These are phyloP conservation scores for Erodium moschatum DNA, from an alignment of 441 rosid species.

Conservation along the genomic window DNA sequence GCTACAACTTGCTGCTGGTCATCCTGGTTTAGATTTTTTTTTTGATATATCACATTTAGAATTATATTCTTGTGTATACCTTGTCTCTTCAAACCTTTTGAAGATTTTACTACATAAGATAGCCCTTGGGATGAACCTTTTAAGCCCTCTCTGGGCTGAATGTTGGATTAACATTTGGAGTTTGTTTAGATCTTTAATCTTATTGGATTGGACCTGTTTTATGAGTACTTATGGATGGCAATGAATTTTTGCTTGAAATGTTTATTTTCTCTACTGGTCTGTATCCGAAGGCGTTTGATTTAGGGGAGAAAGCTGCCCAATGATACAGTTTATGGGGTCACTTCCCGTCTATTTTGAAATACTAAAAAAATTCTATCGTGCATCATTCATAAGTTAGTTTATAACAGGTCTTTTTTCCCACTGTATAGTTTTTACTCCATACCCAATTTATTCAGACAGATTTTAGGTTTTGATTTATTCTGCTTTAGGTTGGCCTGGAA, in stretches of 20 bases:
- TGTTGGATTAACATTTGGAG: background rate
- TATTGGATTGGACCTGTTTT: background rate
- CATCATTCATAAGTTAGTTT: no score
- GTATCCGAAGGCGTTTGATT: background rate
- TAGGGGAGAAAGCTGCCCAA: no score
- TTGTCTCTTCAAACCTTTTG: slow-evolving; percentile 10
- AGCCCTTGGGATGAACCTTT: background rate
- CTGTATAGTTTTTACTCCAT: no score
- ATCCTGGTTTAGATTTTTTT: slow-evolving; percentile 1
- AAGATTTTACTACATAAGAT: slow-evolving; percentile 3
- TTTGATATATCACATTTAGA: background rate
- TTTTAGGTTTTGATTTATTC: no score
- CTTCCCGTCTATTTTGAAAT: no score
- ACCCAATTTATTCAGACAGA: no score
- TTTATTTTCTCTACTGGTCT: background rate
- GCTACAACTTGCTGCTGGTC: slow-evolving; percentile 6
- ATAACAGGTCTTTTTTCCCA: no score
- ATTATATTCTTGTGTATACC: slow-evolving; percentile 8
- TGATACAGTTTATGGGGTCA: no score
- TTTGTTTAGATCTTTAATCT: background rate
- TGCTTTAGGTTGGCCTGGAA: no score
- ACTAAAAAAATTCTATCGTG: no score
- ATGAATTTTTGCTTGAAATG: background rate
- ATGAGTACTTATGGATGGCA: background rate
- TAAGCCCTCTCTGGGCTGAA: background rate